Conservation (phyloP, 371 early-diverging fungal genomes). For the Nematocida sp. region DNA sequence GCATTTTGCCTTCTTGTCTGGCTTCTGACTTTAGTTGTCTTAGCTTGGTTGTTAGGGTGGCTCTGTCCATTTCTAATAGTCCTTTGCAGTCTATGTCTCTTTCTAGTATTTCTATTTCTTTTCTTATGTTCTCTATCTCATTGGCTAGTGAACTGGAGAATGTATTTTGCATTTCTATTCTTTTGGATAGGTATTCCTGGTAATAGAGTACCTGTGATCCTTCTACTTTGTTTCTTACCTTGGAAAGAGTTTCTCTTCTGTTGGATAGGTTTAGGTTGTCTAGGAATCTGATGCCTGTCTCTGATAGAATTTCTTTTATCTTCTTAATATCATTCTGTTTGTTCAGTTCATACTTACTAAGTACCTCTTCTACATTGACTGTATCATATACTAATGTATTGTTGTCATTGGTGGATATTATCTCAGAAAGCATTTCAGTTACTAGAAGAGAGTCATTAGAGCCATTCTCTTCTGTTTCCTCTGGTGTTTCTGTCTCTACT, state of each 20-base stretch:
- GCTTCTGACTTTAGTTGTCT: slow-evolving; percentile 46
- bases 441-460: no score
- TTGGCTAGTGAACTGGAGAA: slow-evolving; percentile 5
- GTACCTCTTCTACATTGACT: slow-evolving; percentile 48
- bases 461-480: slow-evolving; percentile 6
- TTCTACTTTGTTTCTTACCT: slow-evolving; percentile 39
- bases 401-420: slow-evolving; percentile 33
- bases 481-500: neutral
- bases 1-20: slow-evolving; percentile 29
- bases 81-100: slow-evolving; percentile 35
- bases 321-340: slow-evolving; percentile 23
- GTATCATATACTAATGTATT: slow-evolving; percentile 49
- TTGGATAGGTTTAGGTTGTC: slow-evolving; percentile 39
- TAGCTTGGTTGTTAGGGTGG: slow-evolving; percentile 18
- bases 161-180: slow-evolving; percentile 39
- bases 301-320: slow-evolving; percentile 31
- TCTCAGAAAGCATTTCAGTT: slow-evolving; percentile 51
- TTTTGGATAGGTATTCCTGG: slow-evolving; percentile 19
- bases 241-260: slow-evolving; percentile 45
- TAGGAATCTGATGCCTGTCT: slow-evolving; percentile 46
- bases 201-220: slow-evolving; percentile 5
- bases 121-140: slow-evolving; percentile 25
- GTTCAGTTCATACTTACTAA: slow-evolving; percentile 33
- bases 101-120: slow-evolving; percentile 27
- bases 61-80: slow-evolving; percentile 4